phyloP scores from a whole-genome alignment of 768 basidiomycete genomes.

The Boletus reticuloceps region DNA sequence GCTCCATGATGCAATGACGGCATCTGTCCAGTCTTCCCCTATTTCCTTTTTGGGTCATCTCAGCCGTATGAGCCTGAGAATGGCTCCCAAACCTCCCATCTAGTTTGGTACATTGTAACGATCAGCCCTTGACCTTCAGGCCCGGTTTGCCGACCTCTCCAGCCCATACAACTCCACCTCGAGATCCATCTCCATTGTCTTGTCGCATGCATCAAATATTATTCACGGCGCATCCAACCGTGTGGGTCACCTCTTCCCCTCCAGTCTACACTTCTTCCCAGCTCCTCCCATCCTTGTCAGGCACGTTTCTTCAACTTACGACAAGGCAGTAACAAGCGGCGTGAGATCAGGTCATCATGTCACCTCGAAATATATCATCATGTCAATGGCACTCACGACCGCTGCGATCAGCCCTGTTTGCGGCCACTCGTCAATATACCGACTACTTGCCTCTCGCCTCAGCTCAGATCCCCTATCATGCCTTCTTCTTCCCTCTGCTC shows the following conservation, averaged over 20 bases:
- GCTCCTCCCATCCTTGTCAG: conserved; percentile 2
- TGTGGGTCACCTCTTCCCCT: no score
- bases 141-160: not conserved
- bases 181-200: no score
- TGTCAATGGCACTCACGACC: not conserved
- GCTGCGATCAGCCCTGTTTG: conserved; percentile 11
- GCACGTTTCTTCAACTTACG: conserved; percentile 17
- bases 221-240: no score
- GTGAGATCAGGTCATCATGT: conserved; percentile 10
- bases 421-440: conserved; percentile 7
- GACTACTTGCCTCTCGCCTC: not conserved
- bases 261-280: not conserved
- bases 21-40: not conserved
- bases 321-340: conserved; percentile 6
- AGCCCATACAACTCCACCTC: not conserved
- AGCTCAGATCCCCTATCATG: not conserved
- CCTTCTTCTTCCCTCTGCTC: conserved; percentile 19
- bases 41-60: conserved; percentile 12
- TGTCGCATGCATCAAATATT: not conserved
- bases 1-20: conserved; percentile 7
- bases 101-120: not conserved
- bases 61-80: conserved; percentile 10
- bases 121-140: not conserved
- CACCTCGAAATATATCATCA: conserved; percentile 7
- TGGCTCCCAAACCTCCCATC: no score